Evolutionary conservation across 108 stramenopile genomes (phyloP), one percentile per base, ranked within the genome.

Genomic region (Cylindrotheca fusiformis): DNA sequence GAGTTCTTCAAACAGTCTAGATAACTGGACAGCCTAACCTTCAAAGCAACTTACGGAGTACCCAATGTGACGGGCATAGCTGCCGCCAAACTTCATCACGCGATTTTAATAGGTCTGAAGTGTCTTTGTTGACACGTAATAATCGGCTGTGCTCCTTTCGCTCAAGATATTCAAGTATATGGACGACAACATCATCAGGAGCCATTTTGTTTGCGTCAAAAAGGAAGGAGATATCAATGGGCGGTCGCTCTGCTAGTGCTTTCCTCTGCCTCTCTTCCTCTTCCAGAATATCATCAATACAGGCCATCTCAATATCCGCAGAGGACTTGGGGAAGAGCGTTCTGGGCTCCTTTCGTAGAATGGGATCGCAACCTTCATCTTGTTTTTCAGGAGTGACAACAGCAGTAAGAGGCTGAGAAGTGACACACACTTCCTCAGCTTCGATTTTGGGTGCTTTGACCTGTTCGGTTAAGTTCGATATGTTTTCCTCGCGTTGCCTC

Each of bases 31-130:
- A 41, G 6, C 10, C 36, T 41, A 41, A 6, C 36, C 6, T 6
- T 6, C 14, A 41, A 6, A 10, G 36, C 14, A n/a, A 41, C 36
- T 41, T 41, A 41, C 36, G 36, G 10, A 41, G 49, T 31, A 79
- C 77, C 91, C 91, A 93, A 49, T 83, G 77, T 6, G 63, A 59
- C 17, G 83, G 85, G 58, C 86, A 93, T 45, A 88, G 65, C 48
- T 54, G 59, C 48, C 64, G 60, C 87, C 87, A 93, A 30, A 89
- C 58, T 21, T 65, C 36, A 33, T 79, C 77, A 4, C 91, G 75
- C 47, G 83, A 65, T 46, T 73, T 67, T 29, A 93, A 67, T 14
- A 49, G 32, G n/a, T 45, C 58, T 19, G 73, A 69, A 6, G 68
- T 73, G 10, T 44, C 44, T 54, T 57, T 78, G 58, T 56, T 82